Percentiles rank a stretch among this genome's conserved stretches.
Conservation (phyloP, 768 basidiomycete genomes). For the Erythrobasidium yunnanense region DNA sequence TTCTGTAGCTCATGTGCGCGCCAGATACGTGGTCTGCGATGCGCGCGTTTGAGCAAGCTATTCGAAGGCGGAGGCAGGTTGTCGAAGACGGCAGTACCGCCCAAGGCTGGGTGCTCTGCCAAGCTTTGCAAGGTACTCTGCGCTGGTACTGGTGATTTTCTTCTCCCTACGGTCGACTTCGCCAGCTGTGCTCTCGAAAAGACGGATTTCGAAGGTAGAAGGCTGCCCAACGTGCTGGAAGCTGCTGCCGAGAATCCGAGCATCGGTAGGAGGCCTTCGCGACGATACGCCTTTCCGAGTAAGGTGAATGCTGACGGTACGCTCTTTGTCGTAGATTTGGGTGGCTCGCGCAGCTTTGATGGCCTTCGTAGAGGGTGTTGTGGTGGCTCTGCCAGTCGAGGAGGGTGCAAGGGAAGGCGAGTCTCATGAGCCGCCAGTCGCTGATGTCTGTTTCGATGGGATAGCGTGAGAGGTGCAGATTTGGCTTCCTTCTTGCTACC, state of each 20-base stretch:
- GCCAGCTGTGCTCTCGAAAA: conserved; percentile 6
- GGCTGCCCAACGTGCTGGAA: not conserved
- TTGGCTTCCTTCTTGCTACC: not conserved
- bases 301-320: not conserved
- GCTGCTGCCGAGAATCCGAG: conserved; percentile 5
- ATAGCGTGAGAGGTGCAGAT: not conserved
- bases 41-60: not conserved
- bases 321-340: not conserved
- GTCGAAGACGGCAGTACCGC: not conserved
- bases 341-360: not conserved
- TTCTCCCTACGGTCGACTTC: too few relatives aligned
- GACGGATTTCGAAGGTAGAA: not conserved
- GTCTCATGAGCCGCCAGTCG: conserved; percentile 8
- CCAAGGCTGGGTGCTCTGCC: not conserved
- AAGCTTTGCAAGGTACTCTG: not conserved
- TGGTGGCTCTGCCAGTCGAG: conserved; percentile 1
- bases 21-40: not conserved
- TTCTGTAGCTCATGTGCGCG: too few relatives aligned
- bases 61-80: conserved; percentile 3
- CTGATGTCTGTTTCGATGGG: conserved; percentile 7
- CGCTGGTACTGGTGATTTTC: not conserved
- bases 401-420: conserved; percentile 5
- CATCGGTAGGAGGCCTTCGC: not conserved
- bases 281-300: conserved; percentile 1
- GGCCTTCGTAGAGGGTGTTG: conserved; percentile 15